phyloP scores from a whole-genome alignment of 2,329 filamentous ascomycete genomes.

The Drechslerella stenobrocha region DNA sequence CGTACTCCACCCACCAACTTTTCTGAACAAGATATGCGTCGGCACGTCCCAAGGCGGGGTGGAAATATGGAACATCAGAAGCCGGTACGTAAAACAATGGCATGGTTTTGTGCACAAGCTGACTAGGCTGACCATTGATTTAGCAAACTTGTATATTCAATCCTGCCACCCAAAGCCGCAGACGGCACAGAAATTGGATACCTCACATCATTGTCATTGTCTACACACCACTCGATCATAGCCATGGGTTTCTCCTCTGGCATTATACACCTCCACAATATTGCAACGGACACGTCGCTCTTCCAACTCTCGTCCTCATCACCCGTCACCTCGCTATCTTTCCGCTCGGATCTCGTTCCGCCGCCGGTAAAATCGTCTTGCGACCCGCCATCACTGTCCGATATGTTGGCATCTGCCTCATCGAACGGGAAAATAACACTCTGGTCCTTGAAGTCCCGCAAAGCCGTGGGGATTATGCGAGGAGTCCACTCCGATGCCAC shows the following conservation, averaged over 20 bases:
- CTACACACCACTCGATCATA: constrained; percentile 79
- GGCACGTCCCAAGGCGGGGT: constrained; percentile 84
- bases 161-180: constrained; percentile 70
- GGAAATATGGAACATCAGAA: constrained; percentile 97
- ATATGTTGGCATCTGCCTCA: constrained; percentile 82
- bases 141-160: constrained; percentile 82
- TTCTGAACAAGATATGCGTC: constrained; percentile 92
- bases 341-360: constrained; percentile 70
- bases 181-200: constrained; percentile 63
- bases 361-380: constrained; percentile 37
- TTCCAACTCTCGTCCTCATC: constrained; percentile 64
- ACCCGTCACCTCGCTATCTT: constrained; percentile 76
- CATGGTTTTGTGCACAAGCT: not conserved
- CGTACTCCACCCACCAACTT: constrained; percentile 59
- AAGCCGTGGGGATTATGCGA: constrained; percentile 81
- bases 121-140: constrained; percentile 10
- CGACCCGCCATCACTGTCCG: constrained; percentile 44
- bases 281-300: constrained; percentile 74
- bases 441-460: constrained; percentile 90
- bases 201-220: constrained; percentile 86
- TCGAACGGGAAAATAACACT: constrained; percentile 86
- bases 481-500: constrained; percentile 82
- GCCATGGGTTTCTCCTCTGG: constrained; percentile 86
- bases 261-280: constrained; percentile 76
- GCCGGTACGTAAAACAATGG: constrained; percentile 60